phyloP scores from a whole-genome alignment of 192 early-diverging fungal species.

The Linnemannia elongata region DNA sequence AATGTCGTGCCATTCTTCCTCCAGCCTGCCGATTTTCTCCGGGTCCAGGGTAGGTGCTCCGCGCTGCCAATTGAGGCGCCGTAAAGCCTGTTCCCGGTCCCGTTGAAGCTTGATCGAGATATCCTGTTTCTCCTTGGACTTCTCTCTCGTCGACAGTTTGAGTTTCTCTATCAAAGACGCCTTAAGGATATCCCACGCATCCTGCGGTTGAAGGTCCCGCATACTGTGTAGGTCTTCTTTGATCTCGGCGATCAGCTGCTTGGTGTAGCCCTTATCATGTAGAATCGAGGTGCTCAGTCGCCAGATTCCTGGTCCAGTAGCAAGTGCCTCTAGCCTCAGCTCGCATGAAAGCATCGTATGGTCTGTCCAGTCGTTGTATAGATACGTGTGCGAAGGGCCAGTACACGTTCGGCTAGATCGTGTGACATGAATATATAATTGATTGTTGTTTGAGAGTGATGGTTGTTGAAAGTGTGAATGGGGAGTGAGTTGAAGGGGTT shows the following conservation, averaged over 20 bases:
- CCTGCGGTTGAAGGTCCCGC: not conserved
- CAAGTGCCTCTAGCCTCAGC: not conserved
- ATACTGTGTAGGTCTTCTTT: not conserved
- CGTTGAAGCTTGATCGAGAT: not conserved
- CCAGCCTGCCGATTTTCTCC: not conserved
- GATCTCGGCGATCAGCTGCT: not conserved
- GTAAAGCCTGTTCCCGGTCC: not conserved
- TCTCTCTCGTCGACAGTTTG: not conserved
- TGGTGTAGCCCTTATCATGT: not conserved
- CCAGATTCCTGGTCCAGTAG: conserved; percentile 18
- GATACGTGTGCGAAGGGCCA: not conserved
- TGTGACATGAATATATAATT: not conserved
- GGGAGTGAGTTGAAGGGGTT: not conserved
- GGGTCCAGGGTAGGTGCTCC: not conserved
- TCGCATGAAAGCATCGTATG: conserved; percentile 11
- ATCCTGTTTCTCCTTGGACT: not conserved
- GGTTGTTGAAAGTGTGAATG: not conserved
- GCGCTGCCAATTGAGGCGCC: conserved; percentile 6
- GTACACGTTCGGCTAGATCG: not conserved
- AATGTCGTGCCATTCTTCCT: too few species aligned
- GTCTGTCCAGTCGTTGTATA: conserved; percentile 1
- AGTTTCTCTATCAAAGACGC: not conserved
- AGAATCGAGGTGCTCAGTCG: not conserved
- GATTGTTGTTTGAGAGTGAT: not conserved
- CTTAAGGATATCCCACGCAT: not conserved